Evolutionary conservation across 306 rosid species (phyloP).

Genomic region (Erythrophleum fordii): DNA sequence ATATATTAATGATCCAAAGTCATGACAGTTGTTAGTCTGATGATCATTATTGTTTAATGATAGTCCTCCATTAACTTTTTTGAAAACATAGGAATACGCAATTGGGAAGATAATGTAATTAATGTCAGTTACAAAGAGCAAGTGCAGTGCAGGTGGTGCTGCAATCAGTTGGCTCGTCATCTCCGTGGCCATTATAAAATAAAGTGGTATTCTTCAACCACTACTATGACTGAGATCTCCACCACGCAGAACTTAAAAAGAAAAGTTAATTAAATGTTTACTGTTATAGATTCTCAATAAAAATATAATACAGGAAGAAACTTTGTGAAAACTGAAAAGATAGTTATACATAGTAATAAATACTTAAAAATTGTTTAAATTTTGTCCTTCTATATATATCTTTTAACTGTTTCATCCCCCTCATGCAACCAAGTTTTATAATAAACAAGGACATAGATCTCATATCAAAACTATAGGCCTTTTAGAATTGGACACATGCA

Average conservation of each 20-base stretch:
- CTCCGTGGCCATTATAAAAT: constrained; percentile 36
- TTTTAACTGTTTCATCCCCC: too few species aligned
- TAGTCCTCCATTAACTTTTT: constrained; percentile 40
- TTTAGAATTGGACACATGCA: too few species aligned
- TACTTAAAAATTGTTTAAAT: background rate
- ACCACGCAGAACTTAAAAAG: background rate
- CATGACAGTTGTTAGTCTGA: constrained; percentile 25
- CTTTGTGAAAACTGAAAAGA: background rate
- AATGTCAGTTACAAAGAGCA: constrained; percentile 47
- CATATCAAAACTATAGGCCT: too few species aligned
- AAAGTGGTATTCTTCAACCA: constrained; percentile 41
- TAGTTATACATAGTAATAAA: too few species aligned
- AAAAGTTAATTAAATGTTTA: background rate
- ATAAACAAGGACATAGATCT: too few species aligned
- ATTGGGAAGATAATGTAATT: constrained; percentile 51
- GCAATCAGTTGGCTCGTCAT: constrained; percentile 42
- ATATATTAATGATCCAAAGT: background rate
- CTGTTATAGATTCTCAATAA: background rate
- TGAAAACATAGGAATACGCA: constrained; percentile 40
- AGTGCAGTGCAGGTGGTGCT: constrained; percentile 40
- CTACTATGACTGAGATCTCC: background rate
- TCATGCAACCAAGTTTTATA: too few species aligned
- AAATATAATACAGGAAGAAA: background rate
- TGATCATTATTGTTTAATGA: constrained; percentile 50
- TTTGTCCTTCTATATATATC: too few species aligned